Evolutionary conservation across 2,329 filamentous ascomycete species (phyloP), one percentile per base, ranked within the genome.

Genomic region (Stemphylium beticola): DNA sequence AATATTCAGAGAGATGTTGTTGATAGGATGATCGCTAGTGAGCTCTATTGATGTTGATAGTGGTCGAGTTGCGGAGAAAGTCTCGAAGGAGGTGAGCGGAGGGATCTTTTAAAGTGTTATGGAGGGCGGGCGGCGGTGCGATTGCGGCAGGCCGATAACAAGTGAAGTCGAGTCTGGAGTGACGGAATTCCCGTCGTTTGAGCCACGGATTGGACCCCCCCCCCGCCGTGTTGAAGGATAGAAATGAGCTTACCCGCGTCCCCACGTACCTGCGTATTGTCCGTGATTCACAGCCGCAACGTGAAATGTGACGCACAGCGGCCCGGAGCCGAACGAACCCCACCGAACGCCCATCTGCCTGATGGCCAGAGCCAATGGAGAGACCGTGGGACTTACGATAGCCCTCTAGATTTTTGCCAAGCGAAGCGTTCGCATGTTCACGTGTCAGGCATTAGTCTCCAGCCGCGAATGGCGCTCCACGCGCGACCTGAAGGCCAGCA

Each of bases 41-140:
- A 33, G n/a, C 11, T 36, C 36, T 14, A 29, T 20, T 37, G 31
- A 12, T 15, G 32, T 43, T 44, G 38, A 42, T 6, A 46, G 26
- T 26, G 37, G 48, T 38, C 26, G 20, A 17, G 47, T 48, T 53
- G 47, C 29, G 45, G 47, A 51, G 56, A 20, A 58, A 44, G 57
- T 72, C 66, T 70, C 43, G 66, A 69, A 56, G 57, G 43, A 65
- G 64, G 63, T 68, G 61, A 53, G 69, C 61, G 56, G 53, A 57
- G 41, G 63, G 17, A 14, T 40, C 20, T 43, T 60, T 61, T 66
- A 62, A 60, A 65, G 24, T 45, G 11, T 15, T 45, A 45, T n/a
- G 49, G 32, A 32, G 33, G 15, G 44, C 14, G 24, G 34, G 26
- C 50, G 22, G 47, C 49, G 43, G 55, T 39, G 41, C 39, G 43